Evolutionary conservation across 2,329 filamentous ascomycete genomes (phyloP).

Genomic region (Tolypocladium tropicale): DNA sequence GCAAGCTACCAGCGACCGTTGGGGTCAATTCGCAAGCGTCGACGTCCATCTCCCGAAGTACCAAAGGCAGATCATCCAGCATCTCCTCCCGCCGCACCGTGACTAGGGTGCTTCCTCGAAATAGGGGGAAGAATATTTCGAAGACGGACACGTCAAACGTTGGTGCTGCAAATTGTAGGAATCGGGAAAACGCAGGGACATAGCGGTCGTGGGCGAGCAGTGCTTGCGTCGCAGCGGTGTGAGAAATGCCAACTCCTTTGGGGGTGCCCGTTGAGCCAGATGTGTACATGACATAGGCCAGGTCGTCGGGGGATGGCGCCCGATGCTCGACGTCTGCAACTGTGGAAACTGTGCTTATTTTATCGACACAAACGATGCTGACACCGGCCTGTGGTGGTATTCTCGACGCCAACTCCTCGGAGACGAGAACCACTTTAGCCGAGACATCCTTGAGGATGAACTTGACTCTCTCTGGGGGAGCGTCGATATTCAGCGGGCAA

Average conservation of each 20-base stretch:
- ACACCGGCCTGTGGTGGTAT: constrained; percentile 23
- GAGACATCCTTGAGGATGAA: constrained; percentile 75
- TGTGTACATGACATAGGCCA: constrained; percentile 91
- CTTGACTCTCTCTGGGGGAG: constrained; percentile 62
- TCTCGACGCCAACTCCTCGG: constrained; percentile 30
- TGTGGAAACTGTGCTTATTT: background rate
- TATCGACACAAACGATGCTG: constrained; percentile 24
- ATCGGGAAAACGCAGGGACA: constrained; percentile 66
- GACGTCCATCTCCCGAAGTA: constrained; percentile 54
- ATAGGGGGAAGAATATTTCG: constrained; percentile 84
- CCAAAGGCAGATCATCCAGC: constrained; percentile 62
- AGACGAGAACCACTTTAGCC: constrained; percentile 59
- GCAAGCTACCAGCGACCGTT: constrained; percentile 69
- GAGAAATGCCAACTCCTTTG: constrained; percentile 78
- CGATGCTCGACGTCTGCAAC: constrained; percentile 6
- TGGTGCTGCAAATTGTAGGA: constrained; percentile 84
- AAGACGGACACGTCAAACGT: constrained; percentile 95
- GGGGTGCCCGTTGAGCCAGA: constrained; percentile 83
- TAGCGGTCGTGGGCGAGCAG: constrained; percentile 71
- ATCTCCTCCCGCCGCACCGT: constrained; percentile 58
- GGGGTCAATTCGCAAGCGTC: constrained; percentile 87
- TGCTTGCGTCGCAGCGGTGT: constrained; percentile 70
- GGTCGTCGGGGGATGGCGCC: constrained; percentile 22
- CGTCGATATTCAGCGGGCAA: constrained; percentile 72
- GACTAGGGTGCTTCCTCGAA: constrained; percentile 63